Evolutionary conservation across 2,329 filamentous ascomycete genomes (phyloP), one percentile per base, ranked within the genome.

Genomic region (Fusarium dlaminii): DNA sequence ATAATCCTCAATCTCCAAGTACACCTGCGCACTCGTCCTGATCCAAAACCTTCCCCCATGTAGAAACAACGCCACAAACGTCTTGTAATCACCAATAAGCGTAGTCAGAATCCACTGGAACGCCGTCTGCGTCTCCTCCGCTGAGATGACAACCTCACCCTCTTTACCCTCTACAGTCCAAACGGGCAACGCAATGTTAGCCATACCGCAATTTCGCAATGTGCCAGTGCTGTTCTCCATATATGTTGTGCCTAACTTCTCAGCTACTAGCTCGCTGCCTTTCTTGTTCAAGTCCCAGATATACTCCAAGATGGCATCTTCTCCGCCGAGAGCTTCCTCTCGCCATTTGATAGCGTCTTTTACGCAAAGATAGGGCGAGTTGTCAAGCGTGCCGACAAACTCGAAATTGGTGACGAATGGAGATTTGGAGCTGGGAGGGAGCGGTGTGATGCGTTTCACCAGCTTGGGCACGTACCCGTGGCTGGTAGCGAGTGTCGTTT

Each of bases 1-100:
- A 79, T 96, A 98, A 81, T 98, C 95, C 18, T 86, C 86, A 73
- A 92, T 80, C 32, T 94, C 94, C n/a, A 98, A 83, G 80, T 96
- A 98, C 0, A 96, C 88, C 85, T 98, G 95, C 20, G 90, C 94
- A 79, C 93, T 95, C 54, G 97, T 78, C 55, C 96, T 85, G 0
- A 88, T 86, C 93, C 93, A 98, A 80, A 91, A 88, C 60, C 86
- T 86, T 0, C 87, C 88, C 0, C 83, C 86, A 74, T 95, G 90
- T 14, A 87, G 81, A 65, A 90, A 90, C 6, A 93, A 79, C 2
- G 91, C 86, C 58, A 96, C 82, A 77, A 94, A 96, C 0, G 94
- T 96, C 62, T 91, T 87, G 80, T 90, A 89, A n/a, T 92, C 88
- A 2, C 83, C 77, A 20, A 90, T 81, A 69, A 94, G 78, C 8